These are phyloP conservation scores for Zygosaccharomyces pseudobailii DNA, from an alignment of 1,139 yeast genomes.

Conservation along the genomic window DNA sequence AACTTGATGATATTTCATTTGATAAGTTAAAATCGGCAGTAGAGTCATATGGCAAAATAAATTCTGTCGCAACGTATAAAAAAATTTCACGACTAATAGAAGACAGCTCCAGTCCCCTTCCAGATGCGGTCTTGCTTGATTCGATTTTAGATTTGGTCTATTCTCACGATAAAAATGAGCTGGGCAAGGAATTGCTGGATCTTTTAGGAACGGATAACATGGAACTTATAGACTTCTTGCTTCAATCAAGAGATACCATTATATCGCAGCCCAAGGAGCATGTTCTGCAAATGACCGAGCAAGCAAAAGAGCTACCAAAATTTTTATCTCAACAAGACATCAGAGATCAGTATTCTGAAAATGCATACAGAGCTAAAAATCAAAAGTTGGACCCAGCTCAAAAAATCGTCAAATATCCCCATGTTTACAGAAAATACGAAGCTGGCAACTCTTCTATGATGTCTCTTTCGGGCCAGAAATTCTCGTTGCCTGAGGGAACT, in stretches of 20 bases:
- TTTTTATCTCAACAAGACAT: constrained; percentile 55
- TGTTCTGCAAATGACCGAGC: constrained; percentile 12
- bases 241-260: constrained; percentile 46
- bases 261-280: constrained; percentile 26
- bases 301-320: constrained; percentile 18
- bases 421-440: constrained; percentile 73
- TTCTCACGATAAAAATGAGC: constrained; percentile 33
- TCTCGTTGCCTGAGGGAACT: constrained; percentile 77
- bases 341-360: constrained; percentile 52
- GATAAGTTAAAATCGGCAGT: constrained; percentile 29
- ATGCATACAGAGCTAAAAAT: constrained; percentile 48
- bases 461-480: constrained; percentile 76
- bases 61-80: constrained; percentile 34
- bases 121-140: constrained; percentile 30
- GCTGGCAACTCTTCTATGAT: constrained; percentile 53
- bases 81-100: constrained; percentile 32
- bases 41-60: constrained; percentile 33
- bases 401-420: constrained; percentile 63
- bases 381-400: constrained; percentile 46
- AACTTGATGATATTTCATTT: constrained; percentile 37
- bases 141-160: constrained; percentile 29
- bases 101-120: constrained; percentile 17
- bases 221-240: constrained; percentile 64
- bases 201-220: constrained; percentile 81
- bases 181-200: constrained; percentile 69